Conservation (phyloP, 2,329 filamentous ascomycete genomes). For the Penicillium sp. region DNA sequence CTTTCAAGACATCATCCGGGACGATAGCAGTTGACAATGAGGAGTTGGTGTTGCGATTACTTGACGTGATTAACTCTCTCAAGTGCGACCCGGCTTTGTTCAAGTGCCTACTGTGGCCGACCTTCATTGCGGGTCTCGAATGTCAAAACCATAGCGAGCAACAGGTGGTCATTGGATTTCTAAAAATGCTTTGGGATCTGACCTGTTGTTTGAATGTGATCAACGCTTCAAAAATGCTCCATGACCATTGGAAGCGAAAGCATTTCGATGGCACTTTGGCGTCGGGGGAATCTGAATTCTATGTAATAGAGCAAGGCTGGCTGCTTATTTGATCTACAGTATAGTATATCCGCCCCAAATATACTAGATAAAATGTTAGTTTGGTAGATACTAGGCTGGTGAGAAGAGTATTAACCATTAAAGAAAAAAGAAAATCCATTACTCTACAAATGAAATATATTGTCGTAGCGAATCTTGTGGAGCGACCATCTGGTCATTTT, state of each 20-base stretch:
- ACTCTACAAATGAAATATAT: too few species aligned
- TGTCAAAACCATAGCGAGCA: conserved; percentile 2
- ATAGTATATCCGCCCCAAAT: not conserved
- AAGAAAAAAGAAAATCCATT: too few species aligned
- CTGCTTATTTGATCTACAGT: not conserved
- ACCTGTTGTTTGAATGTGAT: conserved; percentile 25
- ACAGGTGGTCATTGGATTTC: not conserved
- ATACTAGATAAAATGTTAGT: not conserved
- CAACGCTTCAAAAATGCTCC: conserved; percentile 19
- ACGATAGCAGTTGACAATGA: not conserved
- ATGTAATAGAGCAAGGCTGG: not conserved
- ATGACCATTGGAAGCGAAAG: conserved; percentile 14
- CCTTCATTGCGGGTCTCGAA: conserved; percentile 21
- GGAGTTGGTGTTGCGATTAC: not conserved
- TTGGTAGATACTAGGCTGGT: not conserved
- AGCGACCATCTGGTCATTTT: too few species aligned
- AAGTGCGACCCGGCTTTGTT: conserved; percentile 11
- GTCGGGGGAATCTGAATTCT: not conserved
- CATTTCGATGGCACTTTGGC: not conserved
- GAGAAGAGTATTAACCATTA: not conserved
- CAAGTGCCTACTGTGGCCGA: conserved; percentile 28
- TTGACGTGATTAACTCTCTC: conserved; percentile 6
- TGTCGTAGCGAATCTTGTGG: too few species aligned
- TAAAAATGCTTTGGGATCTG: conserved; percentile 20
- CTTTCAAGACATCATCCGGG: not conserved